Conservation (phyloP, 2,329 filamentous ascomycete species). For the Ophiosphaerella herpotricha region DNA sequence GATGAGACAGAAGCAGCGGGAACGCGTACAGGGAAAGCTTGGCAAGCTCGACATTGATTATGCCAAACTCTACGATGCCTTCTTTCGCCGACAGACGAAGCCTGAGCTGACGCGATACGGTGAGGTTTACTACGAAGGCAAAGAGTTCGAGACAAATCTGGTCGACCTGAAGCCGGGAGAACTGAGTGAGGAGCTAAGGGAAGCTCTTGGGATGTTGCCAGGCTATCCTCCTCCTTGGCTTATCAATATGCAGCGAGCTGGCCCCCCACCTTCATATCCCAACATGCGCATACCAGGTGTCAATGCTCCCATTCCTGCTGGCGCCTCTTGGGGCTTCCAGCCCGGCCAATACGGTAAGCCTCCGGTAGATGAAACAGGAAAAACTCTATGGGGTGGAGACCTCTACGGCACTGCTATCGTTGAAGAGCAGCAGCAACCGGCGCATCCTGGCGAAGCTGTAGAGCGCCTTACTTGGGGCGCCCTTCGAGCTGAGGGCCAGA, state of each 20-base stretch:
- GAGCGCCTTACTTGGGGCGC: slow-evolving; percentile 93
- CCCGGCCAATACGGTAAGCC: slow-evolving; percentile 96
- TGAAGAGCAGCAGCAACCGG: slow-evolving; percentile 61
- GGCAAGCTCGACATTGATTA: slow-evolving; percentile 98
- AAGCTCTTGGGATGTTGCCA: slow-evolving; percentile 90
- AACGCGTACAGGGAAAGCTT: slow-evolving; percentile 93
- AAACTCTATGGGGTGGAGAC: slow-evolving; percentile 90
- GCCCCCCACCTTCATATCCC: slow-evolving; percentile 91
- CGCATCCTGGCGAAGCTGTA: slow-evolving; percentile 70
- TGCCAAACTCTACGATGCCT: slow-evolving; percentile 96
- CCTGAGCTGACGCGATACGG: slow-evolving; percentile 91
- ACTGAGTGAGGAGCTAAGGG: slow-evolving; percentile 83
- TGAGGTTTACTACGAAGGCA: slow-evolving; percentile 99
- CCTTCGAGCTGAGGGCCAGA: slow-evolving; percentile 77
- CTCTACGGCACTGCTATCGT: slow-evolving; percentile 80
- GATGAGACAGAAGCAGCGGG: slow-evolving; percentile 93
- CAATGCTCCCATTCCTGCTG: slow-evolving; percentile 88
- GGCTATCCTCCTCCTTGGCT: slow-evolving; percentile 95
- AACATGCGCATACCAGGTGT: slow-evolving; percentile 93
- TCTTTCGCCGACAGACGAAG: slow-evolving; percentile 97
- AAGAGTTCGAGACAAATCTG: slow-evolving; percentile 95
- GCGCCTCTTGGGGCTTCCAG: slow-evolving; percentile 91
- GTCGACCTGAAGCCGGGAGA: slow-evolving; percentile 89
- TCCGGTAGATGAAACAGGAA: slow-evolving; percentile 89
- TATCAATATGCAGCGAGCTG: slow-evolving; percentile 93